Evolutionary conservation across 345 rosid species (phyloP).

Genomic region (Odontarrhena argentea): DNA sequence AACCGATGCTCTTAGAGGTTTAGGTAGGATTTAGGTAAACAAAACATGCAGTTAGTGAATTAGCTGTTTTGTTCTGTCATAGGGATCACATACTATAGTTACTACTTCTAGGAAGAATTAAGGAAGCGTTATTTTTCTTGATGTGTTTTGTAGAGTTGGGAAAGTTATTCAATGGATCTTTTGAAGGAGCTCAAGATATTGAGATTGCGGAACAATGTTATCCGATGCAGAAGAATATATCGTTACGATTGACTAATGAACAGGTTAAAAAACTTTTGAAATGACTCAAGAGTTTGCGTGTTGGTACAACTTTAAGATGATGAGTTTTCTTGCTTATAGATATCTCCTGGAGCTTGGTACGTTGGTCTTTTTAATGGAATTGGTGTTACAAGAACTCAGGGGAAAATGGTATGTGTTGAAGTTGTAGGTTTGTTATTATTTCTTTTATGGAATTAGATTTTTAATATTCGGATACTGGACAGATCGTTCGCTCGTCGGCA

Average conservation of each 20-base stretch:
- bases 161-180: constrained; percentile 58
- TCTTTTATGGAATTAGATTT: not conserved
- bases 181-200: constrained; percentile 49
- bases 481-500: constrained; percentile 71
- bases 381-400: constrained; percentile 82
- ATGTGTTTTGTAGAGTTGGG: constrained; percentile 42
- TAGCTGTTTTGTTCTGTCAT: constrained; percentile 14
- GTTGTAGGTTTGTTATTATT: not conserved
- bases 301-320: not conserved
- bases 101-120: constrained; percentile 12
- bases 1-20: constrained; percentile 49
- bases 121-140: constrained; percentile 22
- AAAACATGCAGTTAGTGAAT: not conserved
- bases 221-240: constrained; percentile 75
- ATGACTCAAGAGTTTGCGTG: not conserved
- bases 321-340: constrained; percentile 50
- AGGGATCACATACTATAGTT: constrained; percentile 5
- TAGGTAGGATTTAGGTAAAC: constrained; percentile 53
- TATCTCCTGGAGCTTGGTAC: constrained; percentile 86
- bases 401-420: constrained; percentile 69
- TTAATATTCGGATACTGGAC: constrained; percentile 45
- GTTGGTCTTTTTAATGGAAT: constrained; percentile 90
- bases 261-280: constrained; percentile 54
- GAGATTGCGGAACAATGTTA: constrained; percentile 77
- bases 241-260: constrained; percentile 72